Conservation (phyloP, 768 basidiomycete genomes). For the Trametes gibbosa region DNA sequence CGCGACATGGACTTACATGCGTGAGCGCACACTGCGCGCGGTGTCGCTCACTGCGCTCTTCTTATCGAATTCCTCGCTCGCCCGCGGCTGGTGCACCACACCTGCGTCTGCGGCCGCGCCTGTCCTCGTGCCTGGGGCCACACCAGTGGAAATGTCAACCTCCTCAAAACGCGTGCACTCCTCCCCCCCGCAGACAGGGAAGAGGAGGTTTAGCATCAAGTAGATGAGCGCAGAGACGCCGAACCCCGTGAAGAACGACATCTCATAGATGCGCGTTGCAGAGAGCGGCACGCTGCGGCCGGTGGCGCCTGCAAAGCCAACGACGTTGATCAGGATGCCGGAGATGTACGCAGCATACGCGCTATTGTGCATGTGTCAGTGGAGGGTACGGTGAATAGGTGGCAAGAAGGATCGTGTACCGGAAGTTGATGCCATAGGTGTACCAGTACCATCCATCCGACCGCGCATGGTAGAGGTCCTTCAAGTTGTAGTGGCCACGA, state of each 20-base stretch:
- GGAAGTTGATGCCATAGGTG: slow-evolving; percentile 68
- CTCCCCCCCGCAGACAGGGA: slow-evolving; percentile 54
- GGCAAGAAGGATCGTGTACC: slow-evolving; percentile 35
- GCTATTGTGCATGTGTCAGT: slow-evolving; percentile 27
- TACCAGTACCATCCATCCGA: slow-evolving; percentile 73
- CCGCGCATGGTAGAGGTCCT: slow-evolving; percentile 61
- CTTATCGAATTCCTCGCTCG: slow-evolving; percentile 9
- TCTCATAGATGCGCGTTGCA: slow-evolving; percentile 70
- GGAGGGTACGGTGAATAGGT: not conserved
- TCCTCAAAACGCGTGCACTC: slow-evolving; percentile 45
- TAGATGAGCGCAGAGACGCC: slow-evolving; percentile 67
- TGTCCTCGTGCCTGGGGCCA: not conserved
- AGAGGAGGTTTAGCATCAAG: slow-evolving; percentile 52
- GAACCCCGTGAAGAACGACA: slow-evolving; percentile 87
- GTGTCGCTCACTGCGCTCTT: slow-evolving; percentile 9
- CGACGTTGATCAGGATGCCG: slow-evolving; percentile 80
- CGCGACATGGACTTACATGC: not conserved
- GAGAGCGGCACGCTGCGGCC: slow-evolving; percentile 61
- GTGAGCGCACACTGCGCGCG: slow-evolving; percentile 6
- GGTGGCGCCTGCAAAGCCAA: slow-evolving; percentile 76
- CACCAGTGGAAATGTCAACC: slow-evolving; percentile 45
- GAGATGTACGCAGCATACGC: slow-evolving; percentile 66
- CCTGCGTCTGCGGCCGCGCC: not conserved
- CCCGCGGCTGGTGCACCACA: not conserved
- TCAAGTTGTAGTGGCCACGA: slow-evolving; percentile 66